Percentiles rank a stretch among this genome's conserved stretches.
phyloP scores from a whole-genome alignment of 73 alveolate genomes.

The Paramecium primaurelia region DNA sequence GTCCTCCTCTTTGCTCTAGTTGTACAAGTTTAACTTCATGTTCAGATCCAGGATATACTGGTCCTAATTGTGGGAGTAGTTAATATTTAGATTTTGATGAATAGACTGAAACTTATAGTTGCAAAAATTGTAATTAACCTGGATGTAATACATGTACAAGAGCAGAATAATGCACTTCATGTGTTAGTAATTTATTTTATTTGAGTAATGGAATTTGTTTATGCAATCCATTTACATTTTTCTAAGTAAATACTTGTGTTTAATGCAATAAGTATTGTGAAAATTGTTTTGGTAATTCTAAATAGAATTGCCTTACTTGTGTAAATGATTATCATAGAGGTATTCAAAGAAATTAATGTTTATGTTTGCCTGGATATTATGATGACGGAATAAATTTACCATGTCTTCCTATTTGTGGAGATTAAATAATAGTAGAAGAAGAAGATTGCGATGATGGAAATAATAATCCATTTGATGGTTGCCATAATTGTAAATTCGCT shows the following conservation, averaged over 20 bases:
- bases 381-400: not conserved
- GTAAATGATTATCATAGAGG: not conserved
- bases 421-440: not conserved
- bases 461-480: not conserved
- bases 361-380: not conserved
- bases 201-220: not conserved
- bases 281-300: not conserved
- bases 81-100: not conserved
- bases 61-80: not conserved
- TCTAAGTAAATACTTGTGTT: not conserved
- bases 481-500: not conserved
- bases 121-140: not conserved
- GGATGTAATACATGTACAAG: not conserved
- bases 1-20: not conserved
- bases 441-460: conserved; percentile 18
- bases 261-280: not conserved
- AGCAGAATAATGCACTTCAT: not conserved
- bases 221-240: not conserved
- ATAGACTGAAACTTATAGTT: not conserved
- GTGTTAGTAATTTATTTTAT: not conserved
- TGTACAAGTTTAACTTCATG: not conserved
- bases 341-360: not conserved
- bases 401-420: not conserved
- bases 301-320: not conserved
- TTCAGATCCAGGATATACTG: not conserved